Percentiles rank a stretch among this genome's conserved stretches.
Evolutionary conservation across 371 early-diverging fungal genomes (phyloP).

Genomic region (Syncephalastrum monosporum): DNA sequence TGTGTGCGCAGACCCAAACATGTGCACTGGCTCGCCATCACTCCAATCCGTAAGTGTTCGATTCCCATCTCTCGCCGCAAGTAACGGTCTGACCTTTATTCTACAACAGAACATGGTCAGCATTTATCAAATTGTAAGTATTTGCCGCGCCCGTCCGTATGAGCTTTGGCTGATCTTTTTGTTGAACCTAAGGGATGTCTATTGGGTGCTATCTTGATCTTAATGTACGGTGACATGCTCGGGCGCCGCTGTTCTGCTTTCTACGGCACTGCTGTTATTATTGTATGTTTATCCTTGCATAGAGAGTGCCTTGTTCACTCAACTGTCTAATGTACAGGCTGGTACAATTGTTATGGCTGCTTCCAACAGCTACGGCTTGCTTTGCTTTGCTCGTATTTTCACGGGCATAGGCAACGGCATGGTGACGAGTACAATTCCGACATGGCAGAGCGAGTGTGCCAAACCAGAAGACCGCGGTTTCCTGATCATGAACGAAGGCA

Average conservation of each 20-base stretch:
- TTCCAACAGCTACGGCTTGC: constrained; percentile 32
- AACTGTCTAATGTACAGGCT: constrained; percentile 6
- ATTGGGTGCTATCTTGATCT: constrained; percentile 15
- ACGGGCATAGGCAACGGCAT: constrained; percentile 58
- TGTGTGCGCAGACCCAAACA: too few species aligned
- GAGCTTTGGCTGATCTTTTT: not conserved
- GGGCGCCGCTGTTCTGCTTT: constrained; percentile 18
- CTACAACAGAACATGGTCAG: too few species aligned
- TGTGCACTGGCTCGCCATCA: too few species aligned
- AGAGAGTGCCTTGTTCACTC: not conserved
- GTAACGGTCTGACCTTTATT: too few species aligned
- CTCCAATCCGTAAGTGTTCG: too few species aligned
- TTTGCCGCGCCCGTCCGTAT: not conserved
- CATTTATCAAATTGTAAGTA: too few species aligned
- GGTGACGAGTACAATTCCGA: constrained; percentile 43
- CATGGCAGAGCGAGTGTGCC: constrained; percentile 20
- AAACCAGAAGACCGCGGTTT: constrained; percentile 18
- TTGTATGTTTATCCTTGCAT: constrained; percentile 3
- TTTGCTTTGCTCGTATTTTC: constrained; percentile 49
- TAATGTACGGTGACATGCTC: constrained; percentile 14
- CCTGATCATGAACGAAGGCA: constrained; percentile 21
- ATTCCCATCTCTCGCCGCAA: too few species aligned
- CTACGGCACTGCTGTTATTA: constrained; percentile 14
- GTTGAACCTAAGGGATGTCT: constrained; percentile 11
- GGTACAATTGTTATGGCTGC: constrained; percentile 44